Percentiles rank a stretch among this genome's conserved stretches.
Conservation (phyloP, 2,329 filamentous ascomycete genomes). For the Clarireedia homoeocarpa region DNA sequence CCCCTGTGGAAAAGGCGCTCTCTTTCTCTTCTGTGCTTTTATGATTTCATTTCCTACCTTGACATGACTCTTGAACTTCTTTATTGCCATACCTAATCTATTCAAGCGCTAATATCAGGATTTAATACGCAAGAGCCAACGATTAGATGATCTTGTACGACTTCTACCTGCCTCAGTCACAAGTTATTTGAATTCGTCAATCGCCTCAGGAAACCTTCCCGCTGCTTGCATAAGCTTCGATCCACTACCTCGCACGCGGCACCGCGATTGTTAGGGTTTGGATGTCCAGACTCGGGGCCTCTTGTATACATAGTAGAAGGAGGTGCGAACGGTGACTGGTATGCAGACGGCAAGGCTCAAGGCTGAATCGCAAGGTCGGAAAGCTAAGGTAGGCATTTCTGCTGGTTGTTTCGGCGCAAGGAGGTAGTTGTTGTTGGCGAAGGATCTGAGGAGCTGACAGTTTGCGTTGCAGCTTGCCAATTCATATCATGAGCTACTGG, state of each 20-base stretch:
- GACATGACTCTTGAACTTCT: background rate
- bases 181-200: background rate
- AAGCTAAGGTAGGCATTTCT: slow-evolving; percentile 44
- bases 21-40: slow-evolving; percentile 1
- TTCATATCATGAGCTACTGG: slow-evolving; percentile 92
- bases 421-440: slow-evolving; percentile 10
- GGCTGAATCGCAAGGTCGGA: slow-evolving; percentile 51
- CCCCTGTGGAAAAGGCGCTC: slow-evolving; percentile 7
- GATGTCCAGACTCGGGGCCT: slow-evolving; percentile 13
- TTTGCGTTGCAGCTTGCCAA: slow-evolving; percentile 70
- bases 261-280: slow-evolving; percentile 5
- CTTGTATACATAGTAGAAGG: slow-evolving; percentile 24
- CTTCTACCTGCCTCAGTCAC: background rate
- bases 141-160: slow-evolving; percentile 3
- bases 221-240: background rate
- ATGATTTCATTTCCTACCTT: background rate
- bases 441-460: slow-evolving; percentile 20
- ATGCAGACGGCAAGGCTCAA: slow-evolving; percentile 45
- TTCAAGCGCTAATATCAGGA: slow-evolving; percentile 6
- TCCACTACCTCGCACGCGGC: background rate
- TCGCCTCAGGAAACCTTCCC: background rate
- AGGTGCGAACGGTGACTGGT: slow-evolving; percentile 30
- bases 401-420: slow-evolving; percentile 8
- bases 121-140: slow-evolving; percentile 6
- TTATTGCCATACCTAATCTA: slow-evolving; percentile 7